These are phyloP conservation scores for Alternaria sp. DNA, from an alignment of 2,329 filamentous ascomycete genomes.

Conservation along the genomic window DNA sequence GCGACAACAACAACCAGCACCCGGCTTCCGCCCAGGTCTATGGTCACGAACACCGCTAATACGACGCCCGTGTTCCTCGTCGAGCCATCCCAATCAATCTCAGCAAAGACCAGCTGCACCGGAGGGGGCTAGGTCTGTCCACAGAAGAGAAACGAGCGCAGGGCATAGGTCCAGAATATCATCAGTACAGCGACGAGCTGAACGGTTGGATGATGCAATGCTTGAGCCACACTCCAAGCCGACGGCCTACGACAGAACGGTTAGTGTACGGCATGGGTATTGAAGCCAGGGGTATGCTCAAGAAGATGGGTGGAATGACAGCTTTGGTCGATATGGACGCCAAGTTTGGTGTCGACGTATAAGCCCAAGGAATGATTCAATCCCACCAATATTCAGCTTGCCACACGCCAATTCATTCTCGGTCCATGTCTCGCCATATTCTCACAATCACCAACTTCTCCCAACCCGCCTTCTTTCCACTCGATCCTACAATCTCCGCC, in stretches of 20 bases:
- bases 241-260: constrained; percentile 19
- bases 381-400: background rate
- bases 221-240: constrained; percentile 15
- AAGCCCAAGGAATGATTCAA: background rate
- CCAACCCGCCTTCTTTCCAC: constrained; percentile 90
- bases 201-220: constrained; percentile 39
- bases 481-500: constrained; percentile 79
- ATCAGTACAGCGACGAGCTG: constrained; percentile 38
- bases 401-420: background rate
- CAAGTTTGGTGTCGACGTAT: constrained; percentile 17
- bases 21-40: constrained; percentile 16
- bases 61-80: constrained; percentile 30
- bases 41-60: constrained; percentile 19
- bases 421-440: constrained; percentile 69
- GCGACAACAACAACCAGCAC: background rate
- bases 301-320: constrained; percentile 26
- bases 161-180: constrained; percentile 15
- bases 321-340: constrained; percentile 34
- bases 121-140: constrained; percentile 15
- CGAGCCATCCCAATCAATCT: constrained; percentile 33
- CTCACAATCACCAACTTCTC: constrained; percentile 90
- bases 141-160: constrained; percentile 19
- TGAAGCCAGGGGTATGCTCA: constrained; percentile 25
- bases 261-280: constrained; percentile 18
- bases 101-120: background rate